Evolutionary conservation across 1,284 basidiomycete genomes (phyloP).

Genomic region (Ustilago sp.): DNA sequence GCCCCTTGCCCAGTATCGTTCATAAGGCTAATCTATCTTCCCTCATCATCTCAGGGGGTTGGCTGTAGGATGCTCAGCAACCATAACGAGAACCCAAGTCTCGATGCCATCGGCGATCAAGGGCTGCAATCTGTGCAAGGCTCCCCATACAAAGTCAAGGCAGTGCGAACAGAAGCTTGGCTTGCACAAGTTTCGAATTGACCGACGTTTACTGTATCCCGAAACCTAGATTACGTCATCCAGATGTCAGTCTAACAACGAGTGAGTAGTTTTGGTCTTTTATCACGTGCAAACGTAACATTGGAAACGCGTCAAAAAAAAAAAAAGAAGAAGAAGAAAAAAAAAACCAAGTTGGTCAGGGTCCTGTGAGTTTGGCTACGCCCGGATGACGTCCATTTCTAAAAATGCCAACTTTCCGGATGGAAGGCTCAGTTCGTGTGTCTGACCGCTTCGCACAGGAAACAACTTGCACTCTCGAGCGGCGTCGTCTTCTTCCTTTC

Average conservation of each 20-base stretch:
- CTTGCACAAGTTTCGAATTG: slow-evolving; percentile 9
- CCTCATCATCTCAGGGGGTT: not conserved
- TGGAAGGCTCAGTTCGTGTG: slow-evolving; percentile 14
- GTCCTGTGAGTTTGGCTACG: not conserved
- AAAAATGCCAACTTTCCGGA: slow-evolving; percentile 16
- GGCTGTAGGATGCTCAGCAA: not conserved
- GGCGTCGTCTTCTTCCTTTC: slow-evolving; percentile 9
- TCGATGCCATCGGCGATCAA: not conserved
- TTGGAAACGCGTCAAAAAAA: slow-evolving; percentile 20
- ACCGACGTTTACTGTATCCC: not conserved
- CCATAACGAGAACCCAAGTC: not conserved
- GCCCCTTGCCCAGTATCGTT: slow-evolving; percentile 8
- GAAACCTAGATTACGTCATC: slow-evolving; percentile 31
- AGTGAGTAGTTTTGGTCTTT: too few relatives aligned
- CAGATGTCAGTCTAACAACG: not conserved
- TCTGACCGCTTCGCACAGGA: not conserved
- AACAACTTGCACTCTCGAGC: not conserved
- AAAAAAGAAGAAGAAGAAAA: too few relatives aligned
- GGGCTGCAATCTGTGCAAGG: too few relatives aligned
- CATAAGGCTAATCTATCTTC: not conserved
- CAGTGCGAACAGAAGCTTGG: not conserved
- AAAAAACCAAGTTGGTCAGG: not conserved
- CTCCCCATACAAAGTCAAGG: not conserved
- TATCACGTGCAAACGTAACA: slow-evolving; percentile 18
- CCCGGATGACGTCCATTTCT: slow-evolving; percentile 12